Evolutionary conservation across 164 flowering plant genomes (phyloP).

Genomic region (Nymphaea colorata): DNA sequence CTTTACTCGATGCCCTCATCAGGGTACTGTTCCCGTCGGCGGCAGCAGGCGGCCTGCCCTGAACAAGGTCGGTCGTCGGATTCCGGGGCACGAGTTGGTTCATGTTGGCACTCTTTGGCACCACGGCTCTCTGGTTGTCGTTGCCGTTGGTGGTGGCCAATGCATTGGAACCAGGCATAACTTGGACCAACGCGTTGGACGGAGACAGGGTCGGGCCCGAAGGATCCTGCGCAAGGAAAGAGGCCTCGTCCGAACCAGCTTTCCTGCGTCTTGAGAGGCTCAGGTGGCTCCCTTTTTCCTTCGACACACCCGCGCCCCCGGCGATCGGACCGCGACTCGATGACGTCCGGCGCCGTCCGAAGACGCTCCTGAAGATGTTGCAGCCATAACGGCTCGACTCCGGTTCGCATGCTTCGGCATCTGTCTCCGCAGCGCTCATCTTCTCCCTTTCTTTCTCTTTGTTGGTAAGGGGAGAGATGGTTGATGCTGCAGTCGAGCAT

Average conservation of each 20-base stretch:
- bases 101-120: not conserved
- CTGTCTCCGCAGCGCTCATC: not conserved
- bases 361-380: not conserved
- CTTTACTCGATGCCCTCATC: slow-evolving; percentile 68
- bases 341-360: not conserved
- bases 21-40: slow-evolving; percentile 21
- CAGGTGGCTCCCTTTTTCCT: not conserved
- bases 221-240: not conserved
- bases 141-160: not conserved
- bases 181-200: not conserved
- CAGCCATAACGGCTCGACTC: not conserved
- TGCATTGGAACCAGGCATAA: not conserved
- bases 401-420: not conserved
- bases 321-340: not conserved
- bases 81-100: not conserved
- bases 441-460: not conserved
- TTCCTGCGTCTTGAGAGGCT: not conserved
- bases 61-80: not conserved
- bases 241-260: slow-evolving; percentile 1
- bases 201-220: not conserved
- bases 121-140: not conserved
- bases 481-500: not conserved
- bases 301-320: not conserved
- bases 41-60: not conserved
- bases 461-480: not conserved